These are phyloP conservation scores for Populus simonii DNA, from an alignment of 345 rosid genomes.

Conservation along the genomic window DNA sequence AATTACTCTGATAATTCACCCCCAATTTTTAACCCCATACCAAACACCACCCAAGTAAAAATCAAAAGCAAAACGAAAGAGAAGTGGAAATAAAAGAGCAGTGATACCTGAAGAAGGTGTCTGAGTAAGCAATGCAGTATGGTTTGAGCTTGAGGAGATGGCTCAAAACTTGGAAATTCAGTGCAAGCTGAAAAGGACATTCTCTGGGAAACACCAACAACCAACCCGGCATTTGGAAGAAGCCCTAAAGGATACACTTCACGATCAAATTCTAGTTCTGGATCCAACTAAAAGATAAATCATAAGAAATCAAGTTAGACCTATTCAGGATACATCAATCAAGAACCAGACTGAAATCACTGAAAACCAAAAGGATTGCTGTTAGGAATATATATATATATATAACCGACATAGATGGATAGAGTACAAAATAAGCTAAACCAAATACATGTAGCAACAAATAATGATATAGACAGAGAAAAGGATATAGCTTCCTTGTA, in stretches of 20 bases:
- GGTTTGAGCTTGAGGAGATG: slow-evolving; percentile 97
- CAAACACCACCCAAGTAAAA: background rate
- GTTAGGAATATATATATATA: background rate
- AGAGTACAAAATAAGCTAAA: slow-evolving; percentile 1
- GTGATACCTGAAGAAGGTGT: slow-evolving; percentile 96
- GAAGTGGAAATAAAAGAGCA: slow-evolving; percentile 5
- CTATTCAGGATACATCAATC: slow-evolving; percentile 4
- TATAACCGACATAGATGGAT: background rate
- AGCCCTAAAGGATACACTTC: slow-evolving; percentile 97
- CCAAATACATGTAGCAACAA: slow-evolving; percentile 2
- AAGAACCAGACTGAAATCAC: slow-evolving; percentile 12
- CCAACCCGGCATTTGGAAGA: slow-evolving; percentile 93
- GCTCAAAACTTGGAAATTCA: slow-evolving; percentile 97
- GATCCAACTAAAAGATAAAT: slow-evolving; percentile 70
- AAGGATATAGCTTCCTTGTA: background rate
- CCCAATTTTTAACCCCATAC: background rate
- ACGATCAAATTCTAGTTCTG: slow-evolving; percentile 95
- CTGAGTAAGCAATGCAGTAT: slow-evolving; percentile 91
- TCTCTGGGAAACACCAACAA: slow-evolving; percentile 94
- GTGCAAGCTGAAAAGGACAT: slow-evolving; percentile 96
- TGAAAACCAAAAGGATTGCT: background rate
- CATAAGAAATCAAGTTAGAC: slow-evolving; percentile 7
- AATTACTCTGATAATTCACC: background rate
- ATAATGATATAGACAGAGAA: background rate
- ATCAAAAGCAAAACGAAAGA: background rate